phyloP scores from a whole-genome alignment of 768 basidiomycete genomes.

The Phlegmacium glaucopus region DNA sequence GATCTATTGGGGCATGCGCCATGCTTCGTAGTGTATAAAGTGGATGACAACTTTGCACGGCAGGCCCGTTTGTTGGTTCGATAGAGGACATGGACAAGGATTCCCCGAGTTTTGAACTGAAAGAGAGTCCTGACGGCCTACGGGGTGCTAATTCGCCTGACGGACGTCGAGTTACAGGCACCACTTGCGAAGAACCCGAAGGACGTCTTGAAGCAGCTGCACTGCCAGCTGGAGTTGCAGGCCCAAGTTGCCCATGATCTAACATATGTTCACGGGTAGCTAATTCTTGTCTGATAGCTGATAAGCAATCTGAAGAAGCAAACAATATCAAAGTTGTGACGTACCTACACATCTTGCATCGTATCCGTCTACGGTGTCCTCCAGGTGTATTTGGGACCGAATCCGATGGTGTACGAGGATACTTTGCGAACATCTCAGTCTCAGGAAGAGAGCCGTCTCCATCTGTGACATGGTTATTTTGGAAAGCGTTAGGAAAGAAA shows the following conservation, averaged over 20 bases:
- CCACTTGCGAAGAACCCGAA: conserved; percentile 17
- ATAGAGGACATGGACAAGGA: conserved; percentile 38
- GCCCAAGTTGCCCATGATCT: conserved; percentile 78
- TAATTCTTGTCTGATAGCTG: conserved; percentile 60
- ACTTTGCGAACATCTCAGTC: conserved; percentile 74
- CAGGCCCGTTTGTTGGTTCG: conserved; percentile 16
- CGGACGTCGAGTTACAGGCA: conserved; percentile 13
- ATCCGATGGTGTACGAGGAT: conserved; percentile 62
- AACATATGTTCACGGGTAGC: conserved; percentile 93
- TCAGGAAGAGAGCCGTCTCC: conserved; percentile 66
- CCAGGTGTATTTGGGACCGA: conserved; percentile 60
- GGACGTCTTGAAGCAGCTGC: conserved; percentile 42
- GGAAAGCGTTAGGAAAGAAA: too few species aligned
- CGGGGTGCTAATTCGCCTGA: conserved; percentile 10
- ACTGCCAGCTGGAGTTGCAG: conserved; percentile 45
- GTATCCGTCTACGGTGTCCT: conserved; percentile 55
- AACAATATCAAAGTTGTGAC: conserved; percentile 9
- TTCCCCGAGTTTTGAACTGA: conserved; percentile 25
- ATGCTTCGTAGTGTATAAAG: conserved; percentile 7
- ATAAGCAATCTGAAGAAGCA: not conserved
- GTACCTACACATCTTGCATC: conserved; percentile 91
- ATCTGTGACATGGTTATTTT: conserved; percentile 39
- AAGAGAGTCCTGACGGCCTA: not conserved
- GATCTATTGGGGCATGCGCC: conserved; percentile 9
- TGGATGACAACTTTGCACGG: conserved; percentile 4